Conservation (phyloP, 2,329 filamentous ascomycete genomes). For the Nectriaceae sp. region DNA sequence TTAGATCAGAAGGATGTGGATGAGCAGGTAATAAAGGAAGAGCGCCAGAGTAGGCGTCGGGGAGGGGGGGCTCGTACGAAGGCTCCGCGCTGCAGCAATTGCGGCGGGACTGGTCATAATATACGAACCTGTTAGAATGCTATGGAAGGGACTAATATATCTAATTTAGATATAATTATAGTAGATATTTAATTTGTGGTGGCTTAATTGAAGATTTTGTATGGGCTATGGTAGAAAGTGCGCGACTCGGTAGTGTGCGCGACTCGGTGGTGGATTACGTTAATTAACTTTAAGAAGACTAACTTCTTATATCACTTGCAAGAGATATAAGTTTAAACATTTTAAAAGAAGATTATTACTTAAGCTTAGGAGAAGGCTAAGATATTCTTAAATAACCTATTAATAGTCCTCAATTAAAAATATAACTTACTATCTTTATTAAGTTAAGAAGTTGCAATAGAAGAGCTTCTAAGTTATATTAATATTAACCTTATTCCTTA, state of each 20-base stretch:
- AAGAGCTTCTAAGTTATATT: background rate
- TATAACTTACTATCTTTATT: conserved; percentile 1
- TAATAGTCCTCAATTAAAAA: background rate
- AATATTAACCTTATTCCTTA: background rate
- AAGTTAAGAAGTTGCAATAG: background rate
- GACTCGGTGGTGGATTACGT: no score
- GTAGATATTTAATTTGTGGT: no score
- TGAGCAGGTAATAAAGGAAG: background rate
- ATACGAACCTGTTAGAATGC: no score
- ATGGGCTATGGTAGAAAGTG: no score
- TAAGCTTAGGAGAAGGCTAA: no score
- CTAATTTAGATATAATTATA: no score
- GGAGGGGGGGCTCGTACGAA: background rate
- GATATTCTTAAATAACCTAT: background rate
- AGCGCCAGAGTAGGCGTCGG: background rate
- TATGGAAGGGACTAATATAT: background rate
- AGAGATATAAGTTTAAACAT: conserved; percentile 1
- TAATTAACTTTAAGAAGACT: background rate
- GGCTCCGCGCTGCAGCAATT: background rate
- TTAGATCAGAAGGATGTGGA: background rate
- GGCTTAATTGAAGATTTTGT: no score
- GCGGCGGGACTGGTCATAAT: background rate
- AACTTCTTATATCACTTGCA: conserved; percentile 1
- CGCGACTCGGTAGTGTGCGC: no score
- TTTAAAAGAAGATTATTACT: conserved; percentile 1